Evolutionary conservation across 148 eudicot species (phyloP), one percentile per base, ranked within the genome.

Genomic region (Cornus florida): DNA sequence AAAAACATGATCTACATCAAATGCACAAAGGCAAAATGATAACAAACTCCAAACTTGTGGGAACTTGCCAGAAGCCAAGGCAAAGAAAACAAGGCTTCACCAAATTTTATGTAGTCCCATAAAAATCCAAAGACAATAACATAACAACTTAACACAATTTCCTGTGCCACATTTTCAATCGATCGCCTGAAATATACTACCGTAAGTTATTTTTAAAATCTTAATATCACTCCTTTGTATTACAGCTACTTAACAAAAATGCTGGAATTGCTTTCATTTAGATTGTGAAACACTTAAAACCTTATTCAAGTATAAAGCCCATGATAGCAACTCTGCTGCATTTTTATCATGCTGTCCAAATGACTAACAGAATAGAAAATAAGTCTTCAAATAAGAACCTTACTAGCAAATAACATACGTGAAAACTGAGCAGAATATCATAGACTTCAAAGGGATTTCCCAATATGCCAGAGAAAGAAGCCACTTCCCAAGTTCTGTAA

Each of bases 401-500:
- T 83, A 89, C 99, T 92, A 88, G 82, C 82, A 85, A 72, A 93
- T 92, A 80, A 87, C 79, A 80, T 72, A 92, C n/a, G 97, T 46
- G 75, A 81, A 77, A 69, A 83, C 68, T 78, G 86, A 79, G 86
- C 97, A 93, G 84, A 93, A 95, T 23, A 76, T 72, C 71, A 77
- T 48, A 75, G 97, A 95, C 85, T 92, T 93, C 76, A 87, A 77
- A 76, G 89, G 88, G 83, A 91, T 91, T 80, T 95, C 94, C 99
- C 99, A 95, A 72, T 79, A 85, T 62, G 84, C 82, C 75, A 95
- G 64, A 79, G 89, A 86, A 64, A 86, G 69, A 57, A 95, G 88
- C 86, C 77, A 82, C 28, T 81, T 85, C 80, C 90, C 86, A 76
- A 92, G 39, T 82, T 88, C 85, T 22, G 67, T 78, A 59, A 86